These are phyloP conservation scores for Delonix regia DNA, from an alignment of 306 rosid genomes.

Conservation along the genomic window DNA sequence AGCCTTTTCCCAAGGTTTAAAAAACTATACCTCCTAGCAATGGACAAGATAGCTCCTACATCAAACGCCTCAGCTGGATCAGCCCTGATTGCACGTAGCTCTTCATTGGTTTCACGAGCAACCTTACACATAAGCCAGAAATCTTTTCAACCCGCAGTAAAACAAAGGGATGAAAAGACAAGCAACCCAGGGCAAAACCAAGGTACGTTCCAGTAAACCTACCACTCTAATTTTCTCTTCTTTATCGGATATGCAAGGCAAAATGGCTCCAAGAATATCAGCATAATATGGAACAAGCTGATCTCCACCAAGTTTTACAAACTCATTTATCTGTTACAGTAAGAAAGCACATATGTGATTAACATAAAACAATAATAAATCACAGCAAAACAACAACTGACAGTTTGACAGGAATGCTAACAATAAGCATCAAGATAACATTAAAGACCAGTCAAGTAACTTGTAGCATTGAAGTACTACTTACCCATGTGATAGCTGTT, in stretches of 20 bases:
- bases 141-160: conserved; percentile 16
- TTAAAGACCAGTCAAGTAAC: conserved; percentile 9
- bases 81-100: conserved; percentile 79
- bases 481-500: conserved; percentile 96
- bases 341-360: conserved; percentile 24
- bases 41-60: conserved; percentile 79
- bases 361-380: conserved; percentile 11
- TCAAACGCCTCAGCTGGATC: conserved; percentile 90
- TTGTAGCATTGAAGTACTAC: conserved; percentile 36
- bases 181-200: background rate
- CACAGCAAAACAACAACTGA: conserved; percentile 19
- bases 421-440: conserved; percentile 1
- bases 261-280: conserved; percentile 92
- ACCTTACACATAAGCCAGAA: conserved; percentile 56
- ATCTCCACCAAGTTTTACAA: conserved; percentile 98
- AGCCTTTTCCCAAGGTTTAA: conserved; percentile 29
- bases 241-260: conserved; percentile 98
- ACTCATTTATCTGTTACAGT: conserved; percentile 78
- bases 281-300: conserved; percentile 98
- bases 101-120: conserved; percentile 98
- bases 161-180: conserved; percentile 3
- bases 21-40: conserved; percentile 80
- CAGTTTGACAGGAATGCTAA: background rate
- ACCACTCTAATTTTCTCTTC: conserved; percentile 99
- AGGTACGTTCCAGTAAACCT: conserved; percentile 38